Evolutionary conservation across 2,329 filamentous ascomycete genomes (phyloP), one percentile per base, ranked within the genome.

Genomic region (Ophiostoma tasmaniense): DNA sequence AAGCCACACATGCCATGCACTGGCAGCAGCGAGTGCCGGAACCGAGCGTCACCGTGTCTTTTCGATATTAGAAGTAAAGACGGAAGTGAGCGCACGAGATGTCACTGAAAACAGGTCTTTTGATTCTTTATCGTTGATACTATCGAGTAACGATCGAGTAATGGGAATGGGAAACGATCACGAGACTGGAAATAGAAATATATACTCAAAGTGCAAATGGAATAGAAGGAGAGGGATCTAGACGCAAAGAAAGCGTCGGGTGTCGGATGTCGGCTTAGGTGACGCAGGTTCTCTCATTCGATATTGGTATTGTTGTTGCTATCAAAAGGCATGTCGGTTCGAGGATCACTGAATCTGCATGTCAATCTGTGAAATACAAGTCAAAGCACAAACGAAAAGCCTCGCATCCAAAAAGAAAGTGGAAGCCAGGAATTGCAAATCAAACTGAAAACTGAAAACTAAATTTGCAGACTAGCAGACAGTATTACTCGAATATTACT

Each of bases 121-220:
- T 14, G 35, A 67, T 2, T 42, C 17, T 8, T 1, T 35, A 37
- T 37, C 2, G 7, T 39, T 39, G 4, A 14, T 13, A 39, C 13
- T 39, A 35, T 33, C 45, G 64, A 69, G 30, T 64, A 64, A 28
- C 30, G 52, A 66, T 66, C 64, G 68, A 69, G 68, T 66, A 66
- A 69, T 62, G 64, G 45, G 17, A 45, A 45, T 30, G 25, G 28
- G 13, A 68, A 68, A 13, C n/a, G 50, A 66, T 20, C n/a, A 62
- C 30, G 28, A 11, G 59, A 62, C 59, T 37, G n/a, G 20, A 64
- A n/a, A n/a, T 45, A 20, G 20, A n/a, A 17, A 33, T 35, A 28
- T n/a, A 45, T 8, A n/a, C 33, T 2, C 1, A 8, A 8, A 33
- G 33, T 5, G 5, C 33, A 33, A 33, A 33, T 6, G 11, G n/a